These are phyloP conservation scores for Cercospora sojina DNA, from an alignment of 2,329 filamentous ascomycete genomes.

Conservation along the genomic window DNA sequence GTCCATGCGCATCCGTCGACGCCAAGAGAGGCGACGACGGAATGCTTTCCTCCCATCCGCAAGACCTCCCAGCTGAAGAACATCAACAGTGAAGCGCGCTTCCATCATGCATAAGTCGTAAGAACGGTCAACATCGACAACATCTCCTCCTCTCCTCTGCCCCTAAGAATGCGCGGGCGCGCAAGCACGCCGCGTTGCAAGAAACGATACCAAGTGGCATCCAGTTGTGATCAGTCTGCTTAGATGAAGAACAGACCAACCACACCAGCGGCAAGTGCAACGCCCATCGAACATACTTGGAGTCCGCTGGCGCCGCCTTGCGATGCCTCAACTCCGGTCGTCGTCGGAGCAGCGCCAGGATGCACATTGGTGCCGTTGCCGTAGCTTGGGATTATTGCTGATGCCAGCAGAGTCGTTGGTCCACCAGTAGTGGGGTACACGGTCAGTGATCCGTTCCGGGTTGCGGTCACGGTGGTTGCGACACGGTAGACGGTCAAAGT, in stretches of 20 bases:
- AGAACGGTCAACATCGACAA: slow-evolving; percentile 13
- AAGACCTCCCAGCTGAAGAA: slow-evolving; percentile 14
- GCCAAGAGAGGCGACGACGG: neutral
- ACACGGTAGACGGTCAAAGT: slow-evolving; percentile 33
- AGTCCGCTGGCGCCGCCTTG: slow-evolving; percentile 25
- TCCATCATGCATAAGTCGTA: slow-evolving; percentile 20
- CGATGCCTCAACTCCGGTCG: slow-evolving; percentile 16
- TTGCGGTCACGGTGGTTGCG: slow-evolving; percentile 31
- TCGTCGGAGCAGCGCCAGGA: slow-evolving; percentile 13
- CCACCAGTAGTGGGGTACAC: neutral
- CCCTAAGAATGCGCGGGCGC: neutral
- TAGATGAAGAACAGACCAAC: slow-evolving; percentile 24
- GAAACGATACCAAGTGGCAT: slow-evolving; percentile 17
- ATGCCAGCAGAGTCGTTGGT: neutral
- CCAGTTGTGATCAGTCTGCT: neutral
- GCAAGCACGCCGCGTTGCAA: slow-evolving; percentile 9
- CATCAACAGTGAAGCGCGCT: slow-evolving; percentile 18
- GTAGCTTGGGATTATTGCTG: slow-evolving; percentile 11
- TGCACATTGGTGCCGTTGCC: slow-evolving; percentile 22
- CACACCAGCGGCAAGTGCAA: slow-evolving; percentile 26
- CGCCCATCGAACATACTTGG: slow-evolving; percentile 18
- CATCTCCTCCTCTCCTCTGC: slow-evolving; percentile 2
- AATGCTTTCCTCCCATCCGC: slow-evolving; percentile 11
- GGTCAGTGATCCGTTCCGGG: slow-evolving; percentile 23
- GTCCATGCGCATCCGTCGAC: slow-evolving; percentile 5